Evolutionary conservation across 495 filamentous ascomycete genomes (phyloP), one percentile per base, ranked within the genome.

Genomic region (Penicillium longicatenatum): DNA sequence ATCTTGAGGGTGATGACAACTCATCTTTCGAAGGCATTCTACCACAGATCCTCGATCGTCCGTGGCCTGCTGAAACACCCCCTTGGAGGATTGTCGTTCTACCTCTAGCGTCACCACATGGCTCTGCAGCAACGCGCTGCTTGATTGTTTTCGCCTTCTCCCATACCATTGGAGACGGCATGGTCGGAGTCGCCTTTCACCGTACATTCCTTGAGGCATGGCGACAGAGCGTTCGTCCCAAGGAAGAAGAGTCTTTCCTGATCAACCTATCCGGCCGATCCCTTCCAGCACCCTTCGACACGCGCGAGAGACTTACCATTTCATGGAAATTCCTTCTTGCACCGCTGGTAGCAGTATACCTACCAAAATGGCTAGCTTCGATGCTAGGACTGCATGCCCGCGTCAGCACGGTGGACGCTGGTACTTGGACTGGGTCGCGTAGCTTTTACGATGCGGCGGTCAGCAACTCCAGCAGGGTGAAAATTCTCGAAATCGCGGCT

Each of bases 21-120:
- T 30, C 30, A 29, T 29, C 17, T 1, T 54, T 65, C 33, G 49
- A 68, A 43, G 46, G 54, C 16, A n/a, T 37, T 10, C 26, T 68
- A 8, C 59, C 54, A 8, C 26, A 56, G 17, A 58, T 65, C 16
- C 61, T 68, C 17, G 65, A 68, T 54, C 45, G 62, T 12, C 65
- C 62, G 20, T 68, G 65, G 65, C 63, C 60, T 17, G 62, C 58
- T 29, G 50, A 54, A 17, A 43, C 55, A 14, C 66, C 66, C n/a
- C 60, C 63, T 20, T 68, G 66, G 66, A 57, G 58, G 35, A 68
- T 68, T 20, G 50, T 68, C 16, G 58, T 68, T 16, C 60, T 68
- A 16, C 66, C 63, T 35, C 47, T 68, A 6, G 22, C 17, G 6
- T 46, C 61, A 20, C 8, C 20, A 16, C 37, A 14, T 9, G 46